phyloP scores from a whole-genome alignment of 2,329 filamentous ascomycete genomes.

The Fusarium papillatum region DNA sequence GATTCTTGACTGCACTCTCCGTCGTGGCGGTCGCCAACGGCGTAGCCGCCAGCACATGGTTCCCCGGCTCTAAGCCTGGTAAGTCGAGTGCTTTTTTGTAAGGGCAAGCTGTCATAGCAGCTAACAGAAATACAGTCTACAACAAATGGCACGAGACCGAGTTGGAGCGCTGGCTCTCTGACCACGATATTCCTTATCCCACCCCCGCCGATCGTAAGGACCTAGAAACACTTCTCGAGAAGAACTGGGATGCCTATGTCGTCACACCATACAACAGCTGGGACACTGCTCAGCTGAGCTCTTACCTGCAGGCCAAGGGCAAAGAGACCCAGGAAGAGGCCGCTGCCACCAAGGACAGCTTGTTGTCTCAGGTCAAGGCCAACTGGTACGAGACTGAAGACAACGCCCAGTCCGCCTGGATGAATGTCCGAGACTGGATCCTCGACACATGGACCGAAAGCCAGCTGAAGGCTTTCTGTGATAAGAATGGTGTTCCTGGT shows the following conservation, averaged over 20 bases:
- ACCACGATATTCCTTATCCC: conserved; percentile 93
- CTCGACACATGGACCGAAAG: conserved; percentile 97
- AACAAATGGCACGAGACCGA: conserved; percentile 99
- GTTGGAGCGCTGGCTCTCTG: conserved; percentile 95
- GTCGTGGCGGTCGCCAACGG: conserved; percentile 79
- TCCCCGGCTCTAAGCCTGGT: conserved; percentile 82
- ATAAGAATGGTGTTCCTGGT: conserved; percentile 86
- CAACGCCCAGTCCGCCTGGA: conserved; percentile 79
- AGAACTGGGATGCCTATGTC: conserved; percentile 88
- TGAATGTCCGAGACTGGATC: conserved; percentile 88
- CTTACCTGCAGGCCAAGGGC: conserved; percentile 80
- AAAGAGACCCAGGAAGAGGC: conserved; percentile 76
- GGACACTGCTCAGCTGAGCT: conserved; percentile 77
- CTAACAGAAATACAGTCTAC: conserved; percentile 75
- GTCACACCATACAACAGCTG: conserved; percentile 82
- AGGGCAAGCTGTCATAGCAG: neutral
- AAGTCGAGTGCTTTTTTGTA: conserved; percentile 50
- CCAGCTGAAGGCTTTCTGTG: conserved; percentile 92
- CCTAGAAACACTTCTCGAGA: conserved; percentile 89
- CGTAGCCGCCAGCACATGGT: conserved; percentile 84
- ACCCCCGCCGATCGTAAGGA: conserved; percentile 92
- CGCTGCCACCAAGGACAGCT: conserved; percentile 76
- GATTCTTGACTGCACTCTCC: conserved; percentile 78
- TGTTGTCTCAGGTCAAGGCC: conserved; percentile 77
- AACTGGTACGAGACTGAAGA: conserved; percentile 87